Evolutionary conservation across 805 yeast species (phyloP).

Genomic region (Pichia paraexigua): DNA sequence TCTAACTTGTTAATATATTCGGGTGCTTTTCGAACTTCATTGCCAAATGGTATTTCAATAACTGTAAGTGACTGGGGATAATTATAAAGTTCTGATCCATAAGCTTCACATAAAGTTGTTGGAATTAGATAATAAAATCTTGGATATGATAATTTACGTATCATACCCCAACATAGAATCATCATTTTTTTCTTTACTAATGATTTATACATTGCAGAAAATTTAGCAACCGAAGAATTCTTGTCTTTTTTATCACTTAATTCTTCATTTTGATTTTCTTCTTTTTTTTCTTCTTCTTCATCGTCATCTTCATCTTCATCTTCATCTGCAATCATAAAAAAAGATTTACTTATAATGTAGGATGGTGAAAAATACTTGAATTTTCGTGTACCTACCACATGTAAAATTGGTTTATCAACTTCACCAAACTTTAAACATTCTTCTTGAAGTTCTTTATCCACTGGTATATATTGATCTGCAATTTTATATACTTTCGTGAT

Average conservation of each 20-base stretch:
- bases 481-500: slow-evolving; percentile 33
- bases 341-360: slow-evolving; percentile 46
- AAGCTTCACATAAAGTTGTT: slow-evolving; percentile 25
- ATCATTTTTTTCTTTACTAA: slow-evolving; percentile 43
- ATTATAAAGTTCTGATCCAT: slow-evolving; percentile 9
- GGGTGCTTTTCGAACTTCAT: slow-evolving; percentile 68
- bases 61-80: slow-evolving; percentile 69
- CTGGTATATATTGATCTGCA: slow-evolving; percentile 35
- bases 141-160: slow-evolving; percentile 48
- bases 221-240: slow-evolving; percentile 54
- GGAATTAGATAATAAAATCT: slow-evolving; percentile 53
- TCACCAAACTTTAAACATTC: slow-evolving; percentile 22
- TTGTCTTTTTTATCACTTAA: slow-evolving; percentile 12
- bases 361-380: slow-evolving; percentile 37
- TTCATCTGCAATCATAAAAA: slow-evolving; percentile 59
- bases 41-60: slow-evolving; percentile 62
- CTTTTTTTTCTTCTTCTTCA: slow-evolving; percentile 16
- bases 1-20: slow-evolving; percentile 18
- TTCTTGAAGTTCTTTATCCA: slow-evolving; percentile 14
- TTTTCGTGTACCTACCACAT: slow-evolving; percentile 60
- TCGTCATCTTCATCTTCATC: slow-evolving; percentile 31
- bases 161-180: slow-evolving; percentile 69
- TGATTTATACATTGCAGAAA: slow-evolving; percentile 59
- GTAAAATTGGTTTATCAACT: slow-evolving; percentile 41
- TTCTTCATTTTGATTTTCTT: slow-evolving; percentile 8